phyloP scores from a whole-genome alignment of 805 yeast species.

The Spathaspora sp. region DNA sequence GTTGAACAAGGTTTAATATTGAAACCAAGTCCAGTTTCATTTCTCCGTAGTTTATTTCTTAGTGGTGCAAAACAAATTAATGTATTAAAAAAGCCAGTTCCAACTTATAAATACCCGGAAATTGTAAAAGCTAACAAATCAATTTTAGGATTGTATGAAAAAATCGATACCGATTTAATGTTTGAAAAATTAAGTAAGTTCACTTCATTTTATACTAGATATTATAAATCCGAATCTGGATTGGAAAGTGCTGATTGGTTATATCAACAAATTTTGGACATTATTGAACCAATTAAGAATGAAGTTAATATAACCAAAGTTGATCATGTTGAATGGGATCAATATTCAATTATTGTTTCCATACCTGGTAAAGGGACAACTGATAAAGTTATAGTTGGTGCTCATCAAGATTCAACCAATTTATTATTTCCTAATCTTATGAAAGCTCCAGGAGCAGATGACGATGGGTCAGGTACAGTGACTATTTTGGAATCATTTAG shows the following conservation, averaged over 20 bases:
- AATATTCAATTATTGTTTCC: constrained; percentile 67
- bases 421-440: constrained; percentile 63
- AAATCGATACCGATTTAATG: constrained; percentile 47
- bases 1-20: constrained; percentile 19
- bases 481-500: constrained; percentile 75
- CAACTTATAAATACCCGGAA: constrained; percentile 51
- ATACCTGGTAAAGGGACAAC: constrained; percentile 46
- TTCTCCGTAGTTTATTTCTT: constrained; percentile 12
- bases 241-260: constrained; percentile 71
- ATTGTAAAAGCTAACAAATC: constrained; percentile 28
- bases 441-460: constrained; percentile 93
- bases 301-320: constrained; percentile 43
- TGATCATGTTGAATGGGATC: constrained; percentile 70
- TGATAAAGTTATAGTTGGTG: constrained; percentile 71
- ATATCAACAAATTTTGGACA: constrained; percentile 42
- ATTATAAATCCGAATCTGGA: constrained; percentile 72
- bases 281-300: constrained; percentile 23
- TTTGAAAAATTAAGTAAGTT: constrained; percentile 55
- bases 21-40: constrained; percentile 6
- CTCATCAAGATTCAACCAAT: constrained; percentile 86
- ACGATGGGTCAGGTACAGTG: constrained; percentile 85
- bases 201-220: constrained; percentile 70
- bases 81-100: constrained; percentile 20
- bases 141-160: constrained; percentile 38
- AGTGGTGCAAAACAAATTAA: constrained; percentile 25